Evolutionary conservation across 2,329 filamentous ascomycete genomes (phyloP), one percentile per base, ranked within the genome.

Genomic region (Cladophialophora exuberans): DNA sequence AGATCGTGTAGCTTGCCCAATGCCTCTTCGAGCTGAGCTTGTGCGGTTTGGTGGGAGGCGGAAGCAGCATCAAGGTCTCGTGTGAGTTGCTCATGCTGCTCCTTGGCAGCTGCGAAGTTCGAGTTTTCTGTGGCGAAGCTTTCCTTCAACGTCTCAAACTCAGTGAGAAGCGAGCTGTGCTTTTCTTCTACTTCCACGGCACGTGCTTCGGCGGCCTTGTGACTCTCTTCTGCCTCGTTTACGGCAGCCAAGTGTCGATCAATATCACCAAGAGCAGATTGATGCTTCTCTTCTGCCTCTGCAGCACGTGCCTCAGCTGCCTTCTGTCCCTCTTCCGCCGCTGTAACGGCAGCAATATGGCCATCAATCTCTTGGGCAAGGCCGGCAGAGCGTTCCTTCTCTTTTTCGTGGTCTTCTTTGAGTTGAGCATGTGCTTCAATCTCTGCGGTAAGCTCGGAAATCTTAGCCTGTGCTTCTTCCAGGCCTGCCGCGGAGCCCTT

Each of bases 111-210:
- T 13, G 30, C 43, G 38, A 38, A 39, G 25, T 23, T 42, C 3
- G 44, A 36, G 15, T 20, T 33, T 25, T 56, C 56, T 30, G 46
- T 23, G 6, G 52, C 22, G 5, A 59, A 33, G 31, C 17, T 41
- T 6, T 57, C 51, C 23, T 56, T 57, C 39, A 57, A 18, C 3
- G 39, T 20, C 22, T 60, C 33, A 11, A 57, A 10, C 46, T 59
- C 44, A 18, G 17, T 38, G n/a, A 54, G 9, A 10, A 39, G 5
- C 9, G 57, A 28, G n/a, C 48, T 33, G 20, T 57, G 51, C 42
- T 46, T 49, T 4, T 51, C 48, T 30, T 61, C 52, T 4, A 23
- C 45, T 7, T 49, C 45, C 7, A 22, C 6, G 39, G 33, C 45
- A 13, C 46, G 46, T 6, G 31, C 4, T 22, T 49, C 33, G 15